Evolutionary conservation across 805 yeast genomes (phyloP).

Genomic region (Kregervanrija pseudodelftensis): DNA sequence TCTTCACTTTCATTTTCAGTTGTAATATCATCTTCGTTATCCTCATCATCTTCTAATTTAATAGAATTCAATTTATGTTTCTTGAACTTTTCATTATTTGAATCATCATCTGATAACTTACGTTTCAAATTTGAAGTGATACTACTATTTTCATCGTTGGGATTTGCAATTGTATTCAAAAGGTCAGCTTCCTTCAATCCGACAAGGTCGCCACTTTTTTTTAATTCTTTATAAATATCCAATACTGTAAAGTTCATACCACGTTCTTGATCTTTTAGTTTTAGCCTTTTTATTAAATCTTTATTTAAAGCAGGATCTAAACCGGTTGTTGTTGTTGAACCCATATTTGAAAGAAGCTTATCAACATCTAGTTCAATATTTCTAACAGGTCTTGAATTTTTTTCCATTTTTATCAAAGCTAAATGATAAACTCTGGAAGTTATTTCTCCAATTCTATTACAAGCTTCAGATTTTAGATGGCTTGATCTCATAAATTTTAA

Average conservation of each 20-base stretch:
- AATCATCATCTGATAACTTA: conserved; percentile 5
- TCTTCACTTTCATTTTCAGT: conserved; percentile 11
- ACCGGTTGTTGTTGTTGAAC: conserved; percentile 24
- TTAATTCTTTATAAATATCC: conserved; percentile 31
- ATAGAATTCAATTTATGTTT: conserved; percentile 15
- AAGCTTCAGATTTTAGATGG: conserved; percentile 56
- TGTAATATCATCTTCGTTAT: conserved; percentile 22
- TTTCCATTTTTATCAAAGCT: conserved; percentile 54
- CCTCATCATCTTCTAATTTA: conserved; percentile 21
- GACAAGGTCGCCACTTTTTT: conserved; percentile 26
- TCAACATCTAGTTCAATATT: conserved; percentile 16
- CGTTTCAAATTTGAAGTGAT: conserved; percentile 5
- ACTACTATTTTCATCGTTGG: conserved; percentile 9
- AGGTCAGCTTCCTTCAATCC: conserved; percentile 31
- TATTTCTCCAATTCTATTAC: conserved; percentile 61
- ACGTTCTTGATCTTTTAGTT: conserved; percentile 30
- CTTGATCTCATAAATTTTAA: conserved; percentile 58
- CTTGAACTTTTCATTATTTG: conserved; percentile 4
- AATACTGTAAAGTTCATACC: conserved; percentile 33
- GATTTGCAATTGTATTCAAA: conserved; percentile 27
- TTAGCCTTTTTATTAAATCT: conserved; percentile 21
- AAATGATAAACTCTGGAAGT: conserved; percentile 57
- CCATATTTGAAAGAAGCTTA: conserved; percentile 24
- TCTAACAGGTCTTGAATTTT: conserved; percentile 30
- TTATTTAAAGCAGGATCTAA: conserved; percentile 23